phyloP scores from a whole-genome alignment of 805 yeast genomes.

The Blastobotrys mokoenaii region DNA sequence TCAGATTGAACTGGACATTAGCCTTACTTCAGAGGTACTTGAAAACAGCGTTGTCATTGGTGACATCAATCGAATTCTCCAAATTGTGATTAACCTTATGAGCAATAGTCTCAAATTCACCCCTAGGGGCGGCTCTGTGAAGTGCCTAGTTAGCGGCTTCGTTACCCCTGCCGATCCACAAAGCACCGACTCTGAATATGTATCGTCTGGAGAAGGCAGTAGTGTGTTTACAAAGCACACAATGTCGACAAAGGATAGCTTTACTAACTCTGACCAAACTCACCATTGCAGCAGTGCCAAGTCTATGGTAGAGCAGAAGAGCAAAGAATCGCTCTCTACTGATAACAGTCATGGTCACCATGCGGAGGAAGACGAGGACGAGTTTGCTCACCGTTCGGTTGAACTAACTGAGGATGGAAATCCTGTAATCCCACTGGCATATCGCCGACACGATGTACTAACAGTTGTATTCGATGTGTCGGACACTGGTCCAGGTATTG shows the following conservation, averaged over 20 bases:
- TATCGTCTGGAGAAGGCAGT: neutral
- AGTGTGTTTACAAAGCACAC: neutral
- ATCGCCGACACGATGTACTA: neutral
- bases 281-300: neutral
- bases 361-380: neutral
- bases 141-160: neutral
- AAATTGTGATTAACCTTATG: constrained; percentile 82
- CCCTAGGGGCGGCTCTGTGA: constrained; percentile 41
- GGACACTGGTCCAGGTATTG: constrained; percentile 93
- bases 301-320: neutral
- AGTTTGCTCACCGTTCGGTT: neutral
- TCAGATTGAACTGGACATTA: constrained; percentile 57
- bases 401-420: neutral
- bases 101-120: constrained; percentile 89
- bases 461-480: constrained; percentile 46
- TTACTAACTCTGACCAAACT: neutral
- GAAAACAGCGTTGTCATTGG: constrained; percentile 62
- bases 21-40: constrained; percentile 42
- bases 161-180: neutral
- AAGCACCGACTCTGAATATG: neutral
- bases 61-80: constrained; percentile 81
- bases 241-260: neutral
- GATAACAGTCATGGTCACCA: neutral
- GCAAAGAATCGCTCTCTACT: neutral
- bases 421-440: no score